Evolutionary conservation across 2,329 filamentous ascomycete genomes (phyloP).

Genomic region (Dactylellina drechsleri): DNA sequence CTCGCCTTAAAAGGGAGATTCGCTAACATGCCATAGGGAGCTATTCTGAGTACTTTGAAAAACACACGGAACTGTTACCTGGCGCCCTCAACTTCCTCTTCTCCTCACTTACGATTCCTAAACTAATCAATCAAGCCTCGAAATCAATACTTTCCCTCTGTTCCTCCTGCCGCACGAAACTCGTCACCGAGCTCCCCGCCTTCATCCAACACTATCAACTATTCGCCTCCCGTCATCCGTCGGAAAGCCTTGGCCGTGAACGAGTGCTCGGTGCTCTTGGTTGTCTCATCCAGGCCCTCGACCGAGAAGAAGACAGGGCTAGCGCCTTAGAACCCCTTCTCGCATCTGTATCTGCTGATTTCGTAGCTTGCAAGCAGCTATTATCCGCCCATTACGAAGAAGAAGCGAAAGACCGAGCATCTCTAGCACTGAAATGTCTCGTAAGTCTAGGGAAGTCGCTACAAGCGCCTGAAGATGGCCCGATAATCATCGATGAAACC

Average conservation of each 20-base stretch:
- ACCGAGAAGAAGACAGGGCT: constrained; percentile 68
- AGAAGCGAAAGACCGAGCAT: constrained; percentile 62
- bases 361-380: constrained; percentile 62
- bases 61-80: constrained; percentile 74
- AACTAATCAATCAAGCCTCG: constrained; percentile 74
- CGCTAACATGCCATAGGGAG: constrained; percentile 63
- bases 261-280: constrained; percentile 78
- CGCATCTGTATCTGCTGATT: constrained; percentile 71
- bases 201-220: constrained; percentile 77
- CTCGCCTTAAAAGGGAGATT: too few species aligned
- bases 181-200: constrained; percentile 73
- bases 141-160: constrained; percentile 79
- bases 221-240: constrained; percentile 69
- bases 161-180: constrained; percentile 75
- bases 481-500: constrained; percentile 73
- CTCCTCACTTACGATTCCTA: constrained; percentile 71
- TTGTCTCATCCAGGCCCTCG: constrained; percentile 77
- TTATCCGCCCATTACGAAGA: constrained; percentile 57
- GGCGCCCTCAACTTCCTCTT: constrained; percentile 79
- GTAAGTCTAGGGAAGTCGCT: constrained; percentile 76
- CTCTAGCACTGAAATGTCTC: constrained; percentile 73
- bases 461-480: constrained; percentile 73
- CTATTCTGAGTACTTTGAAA: constrained; percentile 80
- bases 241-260: constrained; percentile 77
- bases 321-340: constrained; percentile 70